phyloP scores from a whole-genome alignment of 2,329 filamentous ascomycete species.

The Mollisia scopiformis region DNA sequence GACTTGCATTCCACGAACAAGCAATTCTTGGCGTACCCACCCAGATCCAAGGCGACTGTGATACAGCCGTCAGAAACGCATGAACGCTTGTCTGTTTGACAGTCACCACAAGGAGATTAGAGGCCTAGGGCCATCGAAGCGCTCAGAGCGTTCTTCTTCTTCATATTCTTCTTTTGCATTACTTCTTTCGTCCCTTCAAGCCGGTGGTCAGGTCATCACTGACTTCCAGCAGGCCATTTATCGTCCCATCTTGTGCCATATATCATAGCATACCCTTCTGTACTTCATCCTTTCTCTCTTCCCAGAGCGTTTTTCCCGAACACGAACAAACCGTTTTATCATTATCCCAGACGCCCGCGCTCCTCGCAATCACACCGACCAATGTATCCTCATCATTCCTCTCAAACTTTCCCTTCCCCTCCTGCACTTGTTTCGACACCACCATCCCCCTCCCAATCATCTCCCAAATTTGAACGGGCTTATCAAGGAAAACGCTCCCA shows the following conservation, averaged over 20 bases:
- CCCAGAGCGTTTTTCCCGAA: conserved; percentile 97
- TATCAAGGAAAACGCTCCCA: conserved; percentile 81
- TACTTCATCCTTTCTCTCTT: conserved; percentile 90
- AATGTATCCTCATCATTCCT: conserved; percentile 83
- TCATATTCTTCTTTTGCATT: conserved; percentile 19
- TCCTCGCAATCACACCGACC: conserved; percentile 91
- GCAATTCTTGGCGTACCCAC: conserved; percentile 22
- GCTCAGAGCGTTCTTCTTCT: background rate
- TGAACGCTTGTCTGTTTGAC: conserved; percentile 29
- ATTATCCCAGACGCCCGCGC: conserved; percentile 98
- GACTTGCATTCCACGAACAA: conserved; percentile 18
- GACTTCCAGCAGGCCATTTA: conserved; percentile 15
- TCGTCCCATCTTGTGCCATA: conserved; percentile 28
- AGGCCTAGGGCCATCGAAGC: conserved; percentile 7
- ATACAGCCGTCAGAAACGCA: conserved; percentile 28
- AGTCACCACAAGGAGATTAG: conserved; percentile 19
- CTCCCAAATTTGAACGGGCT: conserved; percentile 88
- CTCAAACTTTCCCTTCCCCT: conserved; percentile 59
- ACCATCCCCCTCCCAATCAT: conserved; percentile 93
- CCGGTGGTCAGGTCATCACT: conserved; percentile 18
- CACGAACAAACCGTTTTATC: conserved; percentile 98
- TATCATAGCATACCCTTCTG: conserved; percentile 82
- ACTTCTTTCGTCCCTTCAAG: conserved; percentile 12
- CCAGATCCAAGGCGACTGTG: conserved; percentile 12
- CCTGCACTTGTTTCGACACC: conserved; percentile 68